Evolutionary conservation across 225 moss, liverwort and hornwort species (phyloP).

Genomic region (Pseudoscleropodium purum): DNA sequence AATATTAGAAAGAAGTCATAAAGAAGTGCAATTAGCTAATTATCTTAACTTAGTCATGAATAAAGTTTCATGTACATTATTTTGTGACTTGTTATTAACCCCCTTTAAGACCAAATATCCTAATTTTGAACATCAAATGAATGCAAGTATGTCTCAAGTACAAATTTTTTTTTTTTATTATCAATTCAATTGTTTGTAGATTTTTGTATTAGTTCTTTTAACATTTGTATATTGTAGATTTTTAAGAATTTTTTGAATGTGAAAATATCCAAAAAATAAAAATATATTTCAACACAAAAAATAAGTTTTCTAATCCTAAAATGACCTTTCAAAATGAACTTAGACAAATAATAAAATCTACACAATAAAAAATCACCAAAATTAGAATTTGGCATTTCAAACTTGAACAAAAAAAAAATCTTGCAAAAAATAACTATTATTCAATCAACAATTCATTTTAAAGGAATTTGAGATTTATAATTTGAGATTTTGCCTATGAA

Average conservation of each 20-base stretch:
- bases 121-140: neutral
- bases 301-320: neutral
- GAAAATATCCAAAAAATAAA: neutral
- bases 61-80: neutral
- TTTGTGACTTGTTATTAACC: neutral
- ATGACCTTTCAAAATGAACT: neutral
- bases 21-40: neutral
- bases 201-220: neutral
- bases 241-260: neutral
- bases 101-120: fast-evolving
- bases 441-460: neutral
- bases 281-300: fast-evolving
- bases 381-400: neutral
- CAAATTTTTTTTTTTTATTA: neutral
- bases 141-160: neutral
- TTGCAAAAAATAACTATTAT: neutral
- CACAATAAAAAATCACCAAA: neutral
- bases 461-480: neutral
- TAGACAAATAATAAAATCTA: neutral
- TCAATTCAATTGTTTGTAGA: neutral
- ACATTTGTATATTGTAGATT: neutral
- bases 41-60: neutral
- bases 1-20: too few species aligned
- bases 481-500: neutral
- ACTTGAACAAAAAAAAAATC: fast-evolving